These are phyloP conservation scores for Boeremia exigua DNA, from an alignment of 2,329 filamentous ascomycete genomes.

Conservation along the genomic window DNA sequence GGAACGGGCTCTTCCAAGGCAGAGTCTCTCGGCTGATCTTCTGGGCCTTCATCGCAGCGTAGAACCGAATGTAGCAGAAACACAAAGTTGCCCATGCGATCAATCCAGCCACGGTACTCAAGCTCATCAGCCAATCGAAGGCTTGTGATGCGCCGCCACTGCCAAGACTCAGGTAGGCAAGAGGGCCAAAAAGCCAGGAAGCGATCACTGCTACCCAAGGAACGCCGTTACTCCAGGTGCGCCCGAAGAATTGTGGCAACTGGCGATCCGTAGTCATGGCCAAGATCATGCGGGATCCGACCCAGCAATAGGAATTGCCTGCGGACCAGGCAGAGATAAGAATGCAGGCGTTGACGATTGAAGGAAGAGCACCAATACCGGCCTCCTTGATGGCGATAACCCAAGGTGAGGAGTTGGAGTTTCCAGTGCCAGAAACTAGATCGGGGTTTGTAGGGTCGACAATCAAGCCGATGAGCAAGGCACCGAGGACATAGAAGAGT, in stretches of 20 bases:
- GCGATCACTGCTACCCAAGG: slow-evolving; percentile 71
- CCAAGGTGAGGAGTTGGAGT: slow-evolving; percentile 57
- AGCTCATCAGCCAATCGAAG: slow-evolving; percentile 72
- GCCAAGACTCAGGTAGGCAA: slow-evolving; percentile 77
- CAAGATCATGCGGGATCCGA: slow-evolving; percentile 32
- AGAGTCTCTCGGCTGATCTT: slow-evolving; percentile 62
- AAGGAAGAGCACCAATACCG: slow-evolving; percentile 49
- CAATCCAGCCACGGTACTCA: slow-evolving; percentile 71
- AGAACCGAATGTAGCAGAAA: slow-evolving; percentile 72
- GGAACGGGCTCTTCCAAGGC: slow-evolving; percentile 70
- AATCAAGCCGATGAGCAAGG: slow-evolving; percentile 63
- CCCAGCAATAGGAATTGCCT: slow-evolving; percentile 36
- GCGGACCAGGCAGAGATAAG: slow-evolving; percentile 35
- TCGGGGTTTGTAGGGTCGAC: slow-evolving; percentile 57
- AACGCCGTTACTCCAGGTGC: slow-evolving; percentile 64
- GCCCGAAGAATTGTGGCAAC: slow-evolving; percentile 31
- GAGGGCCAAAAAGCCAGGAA: slow-evolving; percentile 59
- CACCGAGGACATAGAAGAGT: slow-evolving; percentile 53
- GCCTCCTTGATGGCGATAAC: slow-evolving; percentile 58
- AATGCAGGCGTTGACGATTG: slow-evolving; percentile 34
- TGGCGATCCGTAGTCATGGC: slow-evolving; percentile 32
- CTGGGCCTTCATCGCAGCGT: slow-evolving; percentile 70
- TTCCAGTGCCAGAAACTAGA: slow-evolving; percentile 38
- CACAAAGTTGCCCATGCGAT: slow-evolving; percentile 56
- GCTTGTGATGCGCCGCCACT: slow-evolving; percentile 66